Evolutionary conservation across 2,329 filamentous ascomycete genomes (phyloP).

Genomic region (Aspergillus ochraceus): DNA sequence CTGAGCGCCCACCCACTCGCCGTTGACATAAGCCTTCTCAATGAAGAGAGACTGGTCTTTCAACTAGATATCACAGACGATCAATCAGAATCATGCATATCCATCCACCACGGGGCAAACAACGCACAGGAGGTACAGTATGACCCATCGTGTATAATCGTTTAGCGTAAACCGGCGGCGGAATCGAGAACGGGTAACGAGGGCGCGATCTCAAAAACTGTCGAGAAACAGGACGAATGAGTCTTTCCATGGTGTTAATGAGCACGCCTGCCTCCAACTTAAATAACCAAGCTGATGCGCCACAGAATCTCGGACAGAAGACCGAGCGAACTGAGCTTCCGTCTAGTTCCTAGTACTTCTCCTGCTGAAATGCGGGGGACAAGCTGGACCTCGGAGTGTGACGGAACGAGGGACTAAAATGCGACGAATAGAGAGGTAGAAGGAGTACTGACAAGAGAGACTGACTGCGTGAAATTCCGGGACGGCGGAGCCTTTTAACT

Average conservation of each 20-base stretch:
- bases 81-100: conserved; percentile 5
- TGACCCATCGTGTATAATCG: conserved; percentile 45
- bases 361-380: background rate
- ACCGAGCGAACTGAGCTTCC: conserved; percentile 1
- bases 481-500: background rate
- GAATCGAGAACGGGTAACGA: conserved; percentile 38
- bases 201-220: conserved; percentile 36
- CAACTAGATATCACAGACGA: conserved; percentile 47
- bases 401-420: background rate
- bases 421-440: background rate
- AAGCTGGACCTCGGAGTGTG: background rate
- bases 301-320: background rate
- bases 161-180: conserved; percentile 30
- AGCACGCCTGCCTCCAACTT: background rate
- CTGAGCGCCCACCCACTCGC: conserved; percentile 82
- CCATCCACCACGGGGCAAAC: background rate
- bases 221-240: conserved; percentile 36
- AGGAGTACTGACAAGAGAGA: background rate
- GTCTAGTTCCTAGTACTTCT: background rate
- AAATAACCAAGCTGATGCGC: conserved; percentile 5
- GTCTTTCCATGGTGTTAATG: conserved; percentile 31
- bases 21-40: conserved; percentile 82
- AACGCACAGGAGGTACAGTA: conserved; percentile 40
- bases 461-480: background rate
- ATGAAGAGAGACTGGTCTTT: conserved; percentile 82